phyloP scores from a whole-genome alignment of 2,329 filamentous ascomycete genomes.

The Aspergillus neoniger region DNA sequence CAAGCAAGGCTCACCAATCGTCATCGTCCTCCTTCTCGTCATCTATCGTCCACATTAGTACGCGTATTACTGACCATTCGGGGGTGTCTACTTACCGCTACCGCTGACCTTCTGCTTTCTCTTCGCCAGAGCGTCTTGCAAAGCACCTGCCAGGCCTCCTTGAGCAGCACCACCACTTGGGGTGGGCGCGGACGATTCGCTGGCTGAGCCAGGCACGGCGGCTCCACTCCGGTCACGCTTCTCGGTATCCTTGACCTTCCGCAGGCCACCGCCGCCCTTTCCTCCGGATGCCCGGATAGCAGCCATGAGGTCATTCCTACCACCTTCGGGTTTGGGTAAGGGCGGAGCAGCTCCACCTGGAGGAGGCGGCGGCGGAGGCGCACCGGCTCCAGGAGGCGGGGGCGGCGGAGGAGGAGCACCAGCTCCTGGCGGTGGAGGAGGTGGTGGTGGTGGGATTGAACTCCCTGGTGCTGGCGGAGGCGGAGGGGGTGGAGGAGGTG shows the following conservation, averaged over 20 bases:
- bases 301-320: slow-evolving; percentile 48
- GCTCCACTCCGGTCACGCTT: slow-evolving; percentile 51
- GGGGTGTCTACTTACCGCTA: slow-evolving; percentile 71
- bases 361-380: slow-evolving; percentile 39
- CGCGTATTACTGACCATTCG: not conserved
- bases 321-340: slow-evolving; percentile 41
- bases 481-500: slow-evolving; percentile 44
- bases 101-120: slow-evolving; percentile 92
- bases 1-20: slow-evolving; percentile 41
- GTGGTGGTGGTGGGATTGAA: slow-evolving; percentile 12
- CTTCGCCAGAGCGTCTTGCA: slow-evolving; percentile 75
- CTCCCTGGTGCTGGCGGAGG: slow-evolving; percentile 25
- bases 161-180: slow-evolving; percentile 53
- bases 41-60: slow-evolving; percentile 39
- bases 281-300: slow-evolving; percentile 58
- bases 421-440: slow-evolving; percentile 35
- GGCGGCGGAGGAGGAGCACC: slow-evolving; percentile 50
- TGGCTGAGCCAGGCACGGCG: slow-evolving; percentile 50
- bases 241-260: slow-evolving; percentile 49
- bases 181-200: slow-evolving; percentile 61
- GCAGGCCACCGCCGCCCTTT: slow-evolving; percentile 48
- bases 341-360: slow-evolving; percentile 46
- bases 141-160: slow-evolving; percentile 74
- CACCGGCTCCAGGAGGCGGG: slow-evolving; percentile 44
- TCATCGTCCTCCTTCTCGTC: slow-evolving; percentile 51